A percentile compares a stretch with the other conserved stretches of the same genome.
Evolutionary conservation across 2,329 filamentous ascomycete genomes (phyloP).

Genomic region (Ceratocystis smalleyi): DNA sequence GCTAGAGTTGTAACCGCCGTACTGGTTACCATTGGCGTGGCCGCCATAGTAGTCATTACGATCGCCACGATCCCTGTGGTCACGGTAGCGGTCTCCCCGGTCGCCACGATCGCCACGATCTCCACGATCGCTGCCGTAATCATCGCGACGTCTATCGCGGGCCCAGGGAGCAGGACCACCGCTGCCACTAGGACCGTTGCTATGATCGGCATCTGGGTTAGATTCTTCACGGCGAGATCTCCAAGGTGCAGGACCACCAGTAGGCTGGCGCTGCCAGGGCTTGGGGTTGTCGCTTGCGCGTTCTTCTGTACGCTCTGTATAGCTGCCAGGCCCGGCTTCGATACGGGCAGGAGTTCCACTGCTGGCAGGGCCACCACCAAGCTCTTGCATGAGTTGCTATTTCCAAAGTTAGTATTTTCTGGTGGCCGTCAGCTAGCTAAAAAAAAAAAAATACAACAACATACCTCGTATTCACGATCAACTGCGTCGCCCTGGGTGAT

Average conservation of each 20-base stretch:
- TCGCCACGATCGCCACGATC: conserved; percentile 11
- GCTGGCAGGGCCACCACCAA: conserved; percentile 54
- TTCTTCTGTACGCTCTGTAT: conserved; percentile 39
- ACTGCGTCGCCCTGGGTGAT: conserved; percentile 55
- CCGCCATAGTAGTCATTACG: conserved; percentile 20
- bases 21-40: conserved; percentile 20
- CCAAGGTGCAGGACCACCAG: conserved; percentile 75
- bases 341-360: conserved; percentile 56
- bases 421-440: not conserved
- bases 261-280: conserved; percentile 79
- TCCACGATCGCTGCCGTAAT: conserved; percentile 26
- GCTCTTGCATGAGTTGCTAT: conserved; percentile 93
- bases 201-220: conserved; percentile 30
- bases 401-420: conserved; percentile 27
- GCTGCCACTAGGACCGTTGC: conserved; percentile 28
- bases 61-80: conserved; percentile 10
- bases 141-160: conserved; percentile 40
- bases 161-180: conserved; percentile 45
- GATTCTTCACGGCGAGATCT: conserved; percentile 38
- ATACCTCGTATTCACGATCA: conserved; percentile 87
- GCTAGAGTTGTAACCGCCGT: conserved; percentile 9
- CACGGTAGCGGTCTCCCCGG: conserved; percentile 19
- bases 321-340: conserved; percentile 60
- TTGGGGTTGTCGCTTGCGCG: conserved; percentile 40
- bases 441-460: conserved; percentile 22